These are phyloP conservation scores for Lyophyllum atratum DNA, from an alignment of 768 basidiomycete species.

Conservation along the genomic window DNA sequence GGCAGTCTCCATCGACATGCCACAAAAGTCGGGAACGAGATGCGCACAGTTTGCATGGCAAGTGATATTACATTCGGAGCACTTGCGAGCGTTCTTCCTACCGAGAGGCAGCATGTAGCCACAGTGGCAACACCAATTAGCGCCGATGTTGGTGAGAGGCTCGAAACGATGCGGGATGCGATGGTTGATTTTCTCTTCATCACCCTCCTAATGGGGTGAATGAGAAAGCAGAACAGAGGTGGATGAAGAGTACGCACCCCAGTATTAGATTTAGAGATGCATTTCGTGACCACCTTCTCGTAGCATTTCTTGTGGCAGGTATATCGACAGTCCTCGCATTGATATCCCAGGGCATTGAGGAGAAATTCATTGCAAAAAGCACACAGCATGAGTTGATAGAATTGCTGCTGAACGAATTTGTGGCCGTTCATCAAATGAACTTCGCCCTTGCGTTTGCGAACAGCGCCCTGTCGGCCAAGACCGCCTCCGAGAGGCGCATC, in stretches of 20 bases:
- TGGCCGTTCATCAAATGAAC: conserved; percentile 99
- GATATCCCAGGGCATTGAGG: conserved; percentile 96
- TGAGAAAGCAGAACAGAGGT: background rate
- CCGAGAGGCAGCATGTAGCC: conserved; percentile 97
- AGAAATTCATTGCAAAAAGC: conserved; percentile 98
- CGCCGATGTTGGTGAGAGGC: conserved; percentile 92
- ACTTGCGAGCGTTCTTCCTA: conserved; percentile 94
- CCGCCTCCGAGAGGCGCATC: conserved; percentile 86
- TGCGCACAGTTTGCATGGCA: conserved; percentile 98
- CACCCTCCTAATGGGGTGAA: conserved; percentile 67
- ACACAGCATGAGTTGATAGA: conserved; percentile 98
- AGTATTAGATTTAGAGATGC: conserved; percentile 95
- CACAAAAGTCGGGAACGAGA: conserved; percentile 98
- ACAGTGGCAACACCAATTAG: conserved; percentile 99
- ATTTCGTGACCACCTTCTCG: conserved; percentile 98
- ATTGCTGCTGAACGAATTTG: conserved; percentile 95
- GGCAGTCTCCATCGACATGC: conserved; percentile 99
- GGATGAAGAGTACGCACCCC: conserved; percentile 60
- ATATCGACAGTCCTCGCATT: conserved; percentile 99
- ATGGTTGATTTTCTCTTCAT: conserved; percentile 99
- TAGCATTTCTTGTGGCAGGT: conserved; percentile 99
- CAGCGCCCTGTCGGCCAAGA: conserved; percentile 95
- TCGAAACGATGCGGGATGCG: conserved; percentile 99
- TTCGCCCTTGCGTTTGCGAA: conserved; percentile 97
- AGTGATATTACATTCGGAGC: conserved; percentile 94